Base-by-base conservation (phyloP, 1,139 yeast species). In the Scheffersomyces illinoinensis region DNA sequence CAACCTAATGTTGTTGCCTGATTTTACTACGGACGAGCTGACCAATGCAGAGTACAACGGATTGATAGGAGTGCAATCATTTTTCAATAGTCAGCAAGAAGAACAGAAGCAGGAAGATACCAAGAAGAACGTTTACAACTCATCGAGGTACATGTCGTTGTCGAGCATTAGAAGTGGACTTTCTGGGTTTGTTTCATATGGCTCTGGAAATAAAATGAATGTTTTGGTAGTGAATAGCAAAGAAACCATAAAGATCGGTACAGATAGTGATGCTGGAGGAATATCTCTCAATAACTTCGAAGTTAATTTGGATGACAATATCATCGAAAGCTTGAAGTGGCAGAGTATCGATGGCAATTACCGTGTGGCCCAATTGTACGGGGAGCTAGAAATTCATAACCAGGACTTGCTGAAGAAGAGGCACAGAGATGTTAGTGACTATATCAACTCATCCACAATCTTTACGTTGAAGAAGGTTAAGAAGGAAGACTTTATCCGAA, bases 331-430 rank as follows among this genome's bases (percentile, higher is more conserved):
- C 24, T 78, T 95, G 59, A 83, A 84, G 59, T 95, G 99, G 99
- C 97, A 93, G 70, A 84, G 84, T 62, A 87, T 90, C 60, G 87
- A 91, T 52, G 93, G 92, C 50, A 91, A 91, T 50, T 91, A 89
- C 69, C 82, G 90, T 20, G 88, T 95, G 49, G 95, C 98, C 0
- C 96, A 91, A 66, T 89, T 93, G 5, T 79, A 83, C 53, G 98
- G 98, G 52, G 86, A 85, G 62, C 76, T 91, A 47, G 86, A 84
- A 59, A 73, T 82, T 48, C 81, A 77, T 53, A 76, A 75, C 58
- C 74, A 72, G 50, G 62, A 47, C 59, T 53, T 50, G 52, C 58
- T 59, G 56, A 58, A 55, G 53, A 62, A 59, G 60, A 60, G 62
- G 50, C 58, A 64, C 53, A 70, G 71, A 58, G 70, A 71, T 1